Base-by-base conservation (phyloP, 2,329 filamentous ascomycete species). In the Microdochium bolleyi region DNA sequence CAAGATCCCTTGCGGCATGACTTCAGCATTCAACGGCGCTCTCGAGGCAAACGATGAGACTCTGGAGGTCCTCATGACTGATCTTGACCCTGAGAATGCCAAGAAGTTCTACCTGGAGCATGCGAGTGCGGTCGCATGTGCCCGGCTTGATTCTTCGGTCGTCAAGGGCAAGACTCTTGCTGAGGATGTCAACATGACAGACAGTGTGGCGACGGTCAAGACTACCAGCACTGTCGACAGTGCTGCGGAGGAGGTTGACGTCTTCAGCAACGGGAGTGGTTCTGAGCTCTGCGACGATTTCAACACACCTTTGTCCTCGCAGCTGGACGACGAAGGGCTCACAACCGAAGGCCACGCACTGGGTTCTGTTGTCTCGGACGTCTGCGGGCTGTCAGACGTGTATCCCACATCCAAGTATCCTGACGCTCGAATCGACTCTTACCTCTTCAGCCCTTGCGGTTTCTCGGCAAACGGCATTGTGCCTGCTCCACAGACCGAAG, bases 401-500 rank as follows among this genome's bases (percentile, higher is more conserved):
- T 99, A 97, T 64, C 88, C 94, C 4, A 84, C 83, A 48, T 84
- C 84, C 54, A 86, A 87, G 69, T 97, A 96, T 66, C 92, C 94
- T 0, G 92, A 96, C 61, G 88, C 94, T 22, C 88, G 89, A 54
- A 89, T 99, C 59, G 94, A 99, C 62, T 90, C 94, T 22, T 99
- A 97, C 69, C 82, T 96, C 52, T 99, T 99, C 75, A 91, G 88
- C 1, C 94, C 94, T 0, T 99, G 94, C 65, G 94, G 94, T 54
- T 99, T 96, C 72, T 96, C 92, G 7, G 94, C 94, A 68, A 99
- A 99, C 64, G 94, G 91, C 51, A 92, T 99, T 21, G 82, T 99
- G 44, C 94, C 94, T 7, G 85, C 90, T 49, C 84, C 89, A 0
- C 74, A 80, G 14, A 74, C 77, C 51, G 72, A 73, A 32, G 75